Conservation (phyloP, 2,329 filamentous ascomycete genomes). For the Chaetomium globosum region DNA sequence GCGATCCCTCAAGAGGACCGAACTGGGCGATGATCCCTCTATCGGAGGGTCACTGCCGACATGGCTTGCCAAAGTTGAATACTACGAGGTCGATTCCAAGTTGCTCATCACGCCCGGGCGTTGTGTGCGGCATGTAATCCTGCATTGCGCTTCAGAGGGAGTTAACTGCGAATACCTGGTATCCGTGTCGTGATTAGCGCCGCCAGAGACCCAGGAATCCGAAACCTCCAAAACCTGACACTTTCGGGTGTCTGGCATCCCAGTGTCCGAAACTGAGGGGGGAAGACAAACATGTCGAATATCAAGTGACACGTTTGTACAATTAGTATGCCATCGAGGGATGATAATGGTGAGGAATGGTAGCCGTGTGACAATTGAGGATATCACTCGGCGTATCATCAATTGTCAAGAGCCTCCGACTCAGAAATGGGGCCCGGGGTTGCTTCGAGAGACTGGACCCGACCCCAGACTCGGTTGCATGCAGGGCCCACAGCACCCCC, state of each 20-base stretch:
- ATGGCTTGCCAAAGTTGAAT: not conserved
- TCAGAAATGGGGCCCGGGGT: slow-evolving; percentile 4
- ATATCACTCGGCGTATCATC: not conserved
- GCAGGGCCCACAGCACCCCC: slow-evolving; percentile 15
- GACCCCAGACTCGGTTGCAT: slow-evolving; percentile 22
- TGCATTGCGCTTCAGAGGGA: not conserved
- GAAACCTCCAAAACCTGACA: not conserved
- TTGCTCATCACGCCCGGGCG: not conserved
- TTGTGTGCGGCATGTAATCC: not conserved
- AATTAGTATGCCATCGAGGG: not conserved
- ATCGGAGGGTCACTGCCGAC: not conserved
- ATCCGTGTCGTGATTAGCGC: not conserved
- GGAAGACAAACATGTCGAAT: not conserved
- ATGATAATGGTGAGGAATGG: not conserved
- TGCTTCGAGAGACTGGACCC: slow-evolving; percentile 28
- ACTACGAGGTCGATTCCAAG: not conserved
- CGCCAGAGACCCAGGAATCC: not conserved
- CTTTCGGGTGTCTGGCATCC: not conserved
- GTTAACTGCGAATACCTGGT: too few relatives aligned
- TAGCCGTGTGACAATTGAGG: not conserved
- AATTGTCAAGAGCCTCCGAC: not conserved
- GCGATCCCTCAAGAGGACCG: slow-evolving; percentile 10
- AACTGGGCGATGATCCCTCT: slow-evolving; percentile 5
- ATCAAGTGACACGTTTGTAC: not conserved
- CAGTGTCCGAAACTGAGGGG: not conserved